Base-by-base conservation (phyloP, 1,284 basidiomycete genomes). In the Heterobasidion irregulare region DNA sequence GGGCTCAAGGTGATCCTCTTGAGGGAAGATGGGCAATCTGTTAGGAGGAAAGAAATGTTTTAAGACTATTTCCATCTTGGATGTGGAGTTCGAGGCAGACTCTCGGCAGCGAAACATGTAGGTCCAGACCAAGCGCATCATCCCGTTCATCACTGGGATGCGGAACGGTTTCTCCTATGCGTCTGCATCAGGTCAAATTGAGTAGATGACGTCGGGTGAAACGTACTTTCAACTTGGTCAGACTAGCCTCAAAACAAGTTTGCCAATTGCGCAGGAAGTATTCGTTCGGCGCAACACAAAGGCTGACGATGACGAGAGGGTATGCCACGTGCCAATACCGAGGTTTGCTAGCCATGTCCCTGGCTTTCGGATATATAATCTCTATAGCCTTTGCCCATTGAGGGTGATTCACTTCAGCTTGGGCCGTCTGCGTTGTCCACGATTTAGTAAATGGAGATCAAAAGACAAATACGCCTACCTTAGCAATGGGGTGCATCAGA, bases 371-470 rank as follows among this genome's bases (percentile, higher is more conserved):
- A 65, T 88, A 86, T 46, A 98, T 91, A 6, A 83, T 73, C 60
- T 94, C 88, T 49, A 97, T 88, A 0, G 94, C 94, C 66, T 92
- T 93, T 1, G 86, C 88, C 95, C 95, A 98, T 55, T 89, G 79
- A 0, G 95, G 95, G 67, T 97, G 91, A 64, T 98, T 97, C 50
- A 96, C 92, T 72, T 98, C 95, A 1, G 93, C 95, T 67, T 96
- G 94, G 0, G 94, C 95, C 32, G 90, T 94, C 85, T 93, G 62
- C 13, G 48, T 55, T 38, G 59, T 43, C 1, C 26, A 55, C 19
- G 18, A 9, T 7, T 43, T 6, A n/a, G 36, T 18, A 26, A 26
- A 53, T 16, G 48, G 34, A 16, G 52, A 41, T 57, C 18, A 26
- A 48, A 26, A 56, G 52, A 46, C 10, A 46, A 48, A 44, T 10